Evolutionary conservation across 495 filamentous ascomycete species (phyloP).

Genomic region (Lentithecium fluviatile): DNA sequence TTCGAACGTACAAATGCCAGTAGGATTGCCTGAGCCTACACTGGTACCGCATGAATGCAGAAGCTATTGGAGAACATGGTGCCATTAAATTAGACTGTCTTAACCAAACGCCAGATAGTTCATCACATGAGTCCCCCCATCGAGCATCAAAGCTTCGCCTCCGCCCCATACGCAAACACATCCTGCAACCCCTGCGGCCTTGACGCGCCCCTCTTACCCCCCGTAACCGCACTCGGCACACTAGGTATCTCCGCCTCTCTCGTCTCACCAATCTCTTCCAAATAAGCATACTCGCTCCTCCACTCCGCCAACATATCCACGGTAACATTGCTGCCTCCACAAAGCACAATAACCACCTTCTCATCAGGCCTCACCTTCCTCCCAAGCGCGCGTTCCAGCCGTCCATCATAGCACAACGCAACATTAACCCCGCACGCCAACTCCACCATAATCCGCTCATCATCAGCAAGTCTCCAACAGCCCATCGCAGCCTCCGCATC

Average conservation of each 20-base stretch:
- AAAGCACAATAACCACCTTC: slow-evolving; percentile 82
- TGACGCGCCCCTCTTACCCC: slow-evolving; percentile 1
- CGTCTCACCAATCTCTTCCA: slow-evolving; percentile 11
- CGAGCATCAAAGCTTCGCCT: no score
- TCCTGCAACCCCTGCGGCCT: no score
- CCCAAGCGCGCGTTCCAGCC: slow-evolving; percentile 61
- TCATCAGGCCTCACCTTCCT: slow-evolving; percentile 55
- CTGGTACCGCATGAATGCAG: no score
- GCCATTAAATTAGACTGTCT: no score
- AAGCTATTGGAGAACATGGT: no score
- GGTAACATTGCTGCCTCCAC: slow-evolving; percentile 77
- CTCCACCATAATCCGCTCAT: slow-evolving; percentile 78
- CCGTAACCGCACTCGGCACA: slow-evolving; percentile 36
- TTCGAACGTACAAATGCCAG: no score
- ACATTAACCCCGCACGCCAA: slow-evolving; percentile 71
- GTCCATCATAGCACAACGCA: slow-evolving; percentile 57
- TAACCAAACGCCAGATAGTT: no score
- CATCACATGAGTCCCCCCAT: no score
- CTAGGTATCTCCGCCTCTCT: neutral
- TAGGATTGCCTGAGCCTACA: no score
- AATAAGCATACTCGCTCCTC: slow-evolving; percentile 52
- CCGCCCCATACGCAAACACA: no score
- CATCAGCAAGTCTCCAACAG: slow-evolving; percentile 73
- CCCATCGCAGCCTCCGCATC: slow-evolving; percentile 81
- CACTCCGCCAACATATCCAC: slow-evolving; percentile 65